Evolutionary conservation across 805 yeast species (phyloP).

Genomic region (Kodamaea neixiangensis): DNA sequence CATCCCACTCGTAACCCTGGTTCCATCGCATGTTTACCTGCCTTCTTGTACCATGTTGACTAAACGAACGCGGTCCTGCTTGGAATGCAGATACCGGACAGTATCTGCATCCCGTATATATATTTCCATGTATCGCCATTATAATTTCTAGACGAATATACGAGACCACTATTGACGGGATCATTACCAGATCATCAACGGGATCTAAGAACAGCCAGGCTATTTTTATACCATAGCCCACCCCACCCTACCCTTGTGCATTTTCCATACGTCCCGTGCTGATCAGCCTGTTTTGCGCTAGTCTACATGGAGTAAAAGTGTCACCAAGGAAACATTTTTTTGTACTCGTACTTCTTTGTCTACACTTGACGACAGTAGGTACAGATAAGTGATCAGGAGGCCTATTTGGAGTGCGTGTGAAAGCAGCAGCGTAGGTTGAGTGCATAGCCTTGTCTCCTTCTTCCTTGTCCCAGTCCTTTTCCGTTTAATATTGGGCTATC

Average conservation of each 20-base stretch:
- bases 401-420: background rate
- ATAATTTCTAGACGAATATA: background rate
- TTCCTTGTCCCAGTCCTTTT: background rate
- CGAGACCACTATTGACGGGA: background rate
- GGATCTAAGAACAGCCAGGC: no score
- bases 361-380: background rate
- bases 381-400: background rate
- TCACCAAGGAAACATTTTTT: background rate
- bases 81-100: background rate
- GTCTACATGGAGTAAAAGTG: background rate
- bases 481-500: background rate
- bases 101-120: no score
- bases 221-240: background rate
- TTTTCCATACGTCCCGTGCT: background rate
- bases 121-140: background rate
- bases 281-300: background rate
- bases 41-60: no score
- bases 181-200: no score
- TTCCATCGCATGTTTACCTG: background rate
- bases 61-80: no score
- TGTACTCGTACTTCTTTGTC: background rate
- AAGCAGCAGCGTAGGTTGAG: background rate
- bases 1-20: background rate
- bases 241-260: background rate
- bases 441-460: background rate